These are phyloP conservation scores for Macrophomina pseudophaseolina DNA, from an alignment of 2,329 filamentous ascomycete genomes.

Conservation along the genomic window DNA sequence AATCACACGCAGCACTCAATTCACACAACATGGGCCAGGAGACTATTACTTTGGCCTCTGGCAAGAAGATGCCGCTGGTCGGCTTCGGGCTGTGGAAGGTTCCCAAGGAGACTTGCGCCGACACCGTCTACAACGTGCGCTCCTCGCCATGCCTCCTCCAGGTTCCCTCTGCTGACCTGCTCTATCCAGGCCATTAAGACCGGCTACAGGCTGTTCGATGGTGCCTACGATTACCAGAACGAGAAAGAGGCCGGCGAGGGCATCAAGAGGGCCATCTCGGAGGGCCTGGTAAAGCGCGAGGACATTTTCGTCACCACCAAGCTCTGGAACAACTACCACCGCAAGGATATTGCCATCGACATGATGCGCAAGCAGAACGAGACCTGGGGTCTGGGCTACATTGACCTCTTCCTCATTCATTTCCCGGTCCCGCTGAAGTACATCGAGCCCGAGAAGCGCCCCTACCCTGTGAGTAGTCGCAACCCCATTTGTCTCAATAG, in stretches of 20 bases:
- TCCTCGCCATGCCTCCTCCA: not conserved
- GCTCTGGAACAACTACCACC: conserved; percentile 92
- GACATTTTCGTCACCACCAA: conserved; percentile 93
- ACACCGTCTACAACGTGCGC: conserved; percentile 73
- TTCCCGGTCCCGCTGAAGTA: conserved; percentile 88
- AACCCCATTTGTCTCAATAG: not conserved
- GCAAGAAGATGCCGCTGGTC: conserved; percentile 74
- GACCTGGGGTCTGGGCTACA: conserved; percentile 84
- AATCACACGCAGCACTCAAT: not conserved
- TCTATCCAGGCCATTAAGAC: conserved; percentile 40
- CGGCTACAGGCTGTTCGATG: conserved; percentile 45
- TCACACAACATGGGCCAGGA: conserved; percentile 34
- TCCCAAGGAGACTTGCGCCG: conserved; percentile 71
- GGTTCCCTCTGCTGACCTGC: not conserved
- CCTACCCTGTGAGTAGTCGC: conserved; percentile 31
- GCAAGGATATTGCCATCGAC: conserved; percentile 74
- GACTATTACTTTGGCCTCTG: conserved; percentile 68
- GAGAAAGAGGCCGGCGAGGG: conserved; percentile 79
- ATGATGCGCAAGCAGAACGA: conserved; percentile 77
- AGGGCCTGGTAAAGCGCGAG: conserved; percentile 79
- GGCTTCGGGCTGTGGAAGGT: conserved; percentile 87
- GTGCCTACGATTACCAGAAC: conserved; percentile 73
- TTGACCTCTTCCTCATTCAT: conserved; percentile 88
- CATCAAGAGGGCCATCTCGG: conserved; percentile 77
- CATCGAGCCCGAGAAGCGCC: conserved; percentile 66